phyloP scores from a whole-genome alignment of 495 filamentous ascomycete genomes.

The Lineolata rhizophorae region DNA sequence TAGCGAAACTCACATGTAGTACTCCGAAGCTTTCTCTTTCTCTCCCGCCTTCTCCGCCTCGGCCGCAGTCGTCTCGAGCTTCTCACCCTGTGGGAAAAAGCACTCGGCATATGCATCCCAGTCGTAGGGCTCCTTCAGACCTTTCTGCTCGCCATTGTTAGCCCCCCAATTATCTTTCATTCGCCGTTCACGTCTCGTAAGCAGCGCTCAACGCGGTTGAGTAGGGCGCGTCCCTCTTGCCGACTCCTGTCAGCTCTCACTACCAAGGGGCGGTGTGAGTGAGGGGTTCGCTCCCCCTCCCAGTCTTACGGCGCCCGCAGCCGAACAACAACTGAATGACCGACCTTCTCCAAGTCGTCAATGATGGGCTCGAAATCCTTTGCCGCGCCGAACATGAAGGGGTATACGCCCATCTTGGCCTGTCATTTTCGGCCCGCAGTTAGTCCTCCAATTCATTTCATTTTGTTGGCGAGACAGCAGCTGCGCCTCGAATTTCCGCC shows the following conservation, averaged over 20 bases:
- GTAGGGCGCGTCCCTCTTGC: too few species aligned
- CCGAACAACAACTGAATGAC: neutral
- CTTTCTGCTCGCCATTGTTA: neutral
- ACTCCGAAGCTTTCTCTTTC: constrained; percentile 27
- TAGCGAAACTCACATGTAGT: constrained; percentile 29
- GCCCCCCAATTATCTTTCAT: too few species aligned
- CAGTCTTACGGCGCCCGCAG: too few species aligned
- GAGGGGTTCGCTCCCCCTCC: too few species aligned
- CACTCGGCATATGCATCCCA: constrained; percentile 37
- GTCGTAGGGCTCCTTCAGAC: constrained; percentile 33
- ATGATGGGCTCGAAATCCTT: constrained; percentile 62
- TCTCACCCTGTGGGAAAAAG: constrained; percentile 35
- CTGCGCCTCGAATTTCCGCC: too few species aligned
- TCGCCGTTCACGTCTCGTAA: too few species aligned
- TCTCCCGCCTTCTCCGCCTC: constrained; percentile 23
- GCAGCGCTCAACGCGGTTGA: too few species aligned
- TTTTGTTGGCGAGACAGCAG: too few species aligned
- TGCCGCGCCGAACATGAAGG: constrained; percentile 50
- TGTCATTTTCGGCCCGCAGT: too few species aligned
- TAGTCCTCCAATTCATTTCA: too few species aligned
- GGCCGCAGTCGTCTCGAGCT: constrained; percentile 28
- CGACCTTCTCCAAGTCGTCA: constrained; percentile 32
- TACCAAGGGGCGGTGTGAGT: too few species aligned
- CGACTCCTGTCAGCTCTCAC: too few species aligned
- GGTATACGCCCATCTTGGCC: constrained; percentile 45